These are phyloP conservation scores for Aureobasidium subglaciale DNA, from an alignment of 2,329 filamentous ascomycete species.

Conservation along the genomic window DNA sequence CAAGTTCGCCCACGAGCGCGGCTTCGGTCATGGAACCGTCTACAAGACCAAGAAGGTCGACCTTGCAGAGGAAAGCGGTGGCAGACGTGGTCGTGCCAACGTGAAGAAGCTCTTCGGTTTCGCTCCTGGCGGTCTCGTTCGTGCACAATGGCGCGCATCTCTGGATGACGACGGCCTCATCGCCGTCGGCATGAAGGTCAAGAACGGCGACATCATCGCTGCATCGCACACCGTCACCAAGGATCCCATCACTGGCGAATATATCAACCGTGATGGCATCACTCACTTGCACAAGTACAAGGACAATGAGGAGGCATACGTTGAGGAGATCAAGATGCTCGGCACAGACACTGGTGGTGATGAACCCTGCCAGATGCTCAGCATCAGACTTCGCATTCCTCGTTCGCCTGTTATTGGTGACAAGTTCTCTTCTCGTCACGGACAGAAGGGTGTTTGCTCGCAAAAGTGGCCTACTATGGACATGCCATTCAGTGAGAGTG, in stretches of 20 bases:
- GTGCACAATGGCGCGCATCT: constrained; percentile 60
- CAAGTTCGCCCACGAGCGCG: constrained; percentile 91
- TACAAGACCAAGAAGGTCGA: constrained; percentile 96
- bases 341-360: constrained; percentile 77
- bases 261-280: constrained; percentile 76
- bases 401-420: constrained; percentile 90
- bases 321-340: constrained; percentile 88
- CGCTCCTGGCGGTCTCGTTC: constrained; percentile 67
- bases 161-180: constrained; percentile 87
- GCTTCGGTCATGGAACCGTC: constrained; percentile 90
- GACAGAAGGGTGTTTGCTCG: constrained; percentile 93
- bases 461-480: constrained; percentile 92
- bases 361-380: constrained; percentile 80
- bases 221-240: constrained; percentile 84
- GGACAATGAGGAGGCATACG: constrained; percentile 76
- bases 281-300: constrained; percentile 94
- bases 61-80: constrained; percentile 66
- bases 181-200: constrained; percentile 67
- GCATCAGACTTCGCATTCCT: constrained; percentile 87
- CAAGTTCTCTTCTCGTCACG: constrained; percentile 98
- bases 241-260: constrained; percentile 63
- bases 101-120: constrained; percentile 86
- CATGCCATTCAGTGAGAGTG: constrained; percentile 94
- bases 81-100: constrained; percentile 45
- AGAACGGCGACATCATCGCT: constrained; percentile 75